Conservation (phyloP, 768 basidiomycete genomes). For the Exidia glandulosa region DNA sequence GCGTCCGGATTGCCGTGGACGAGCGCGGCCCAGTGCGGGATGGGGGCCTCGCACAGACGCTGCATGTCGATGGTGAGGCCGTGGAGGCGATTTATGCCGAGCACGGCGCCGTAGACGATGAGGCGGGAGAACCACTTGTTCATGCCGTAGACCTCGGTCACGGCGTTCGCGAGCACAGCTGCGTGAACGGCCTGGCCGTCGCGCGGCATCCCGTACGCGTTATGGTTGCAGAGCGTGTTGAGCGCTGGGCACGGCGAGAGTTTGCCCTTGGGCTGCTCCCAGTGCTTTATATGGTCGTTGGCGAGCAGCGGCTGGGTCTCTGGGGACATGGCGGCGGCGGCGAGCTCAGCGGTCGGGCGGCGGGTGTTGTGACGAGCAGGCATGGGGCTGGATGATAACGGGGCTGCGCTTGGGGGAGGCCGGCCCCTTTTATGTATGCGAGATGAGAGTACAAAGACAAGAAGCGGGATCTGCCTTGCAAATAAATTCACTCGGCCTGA, state of each 20-base stretch:
- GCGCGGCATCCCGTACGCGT: background rate
- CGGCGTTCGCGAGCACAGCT: background rate
- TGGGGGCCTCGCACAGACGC: background rate
- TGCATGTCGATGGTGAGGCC: background rate
- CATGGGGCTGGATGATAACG: too few species aligned
- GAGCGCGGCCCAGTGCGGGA: background rate
- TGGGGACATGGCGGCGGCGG: too few species aligned
- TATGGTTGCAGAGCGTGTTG: background rate
- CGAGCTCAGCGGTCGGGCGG: too few species aligned
- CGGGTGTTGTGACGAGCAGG: too few species aligned
- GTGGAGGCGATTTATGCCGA: background rate
- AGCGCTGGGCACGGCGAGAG: background rate
- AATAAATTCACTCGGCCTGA: too few species aligned
- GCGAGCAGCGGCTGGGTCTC: background rate
- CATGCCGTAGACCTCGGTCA: background rate
- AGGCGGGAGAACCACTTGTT: background rate
- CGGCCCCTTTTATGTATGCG: too few species aligned
- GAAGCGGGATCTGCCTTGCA: background rate
- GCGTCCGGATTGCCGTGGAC: background rate
- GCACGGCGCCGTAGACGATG: background rate
- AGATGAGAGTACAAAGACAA: too few species aligned
- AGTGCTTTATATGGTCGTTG: background rate
- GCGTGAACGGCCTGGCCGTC: background rate
- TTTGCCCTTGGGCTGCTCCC: background rate
- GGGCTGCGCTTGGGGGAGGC: too few species aligned